These are phyloP conservation scores for Eucalyptus pumila DNA, from an alignment of 345 rosid species.

Conservation along the genomic window DNA sequence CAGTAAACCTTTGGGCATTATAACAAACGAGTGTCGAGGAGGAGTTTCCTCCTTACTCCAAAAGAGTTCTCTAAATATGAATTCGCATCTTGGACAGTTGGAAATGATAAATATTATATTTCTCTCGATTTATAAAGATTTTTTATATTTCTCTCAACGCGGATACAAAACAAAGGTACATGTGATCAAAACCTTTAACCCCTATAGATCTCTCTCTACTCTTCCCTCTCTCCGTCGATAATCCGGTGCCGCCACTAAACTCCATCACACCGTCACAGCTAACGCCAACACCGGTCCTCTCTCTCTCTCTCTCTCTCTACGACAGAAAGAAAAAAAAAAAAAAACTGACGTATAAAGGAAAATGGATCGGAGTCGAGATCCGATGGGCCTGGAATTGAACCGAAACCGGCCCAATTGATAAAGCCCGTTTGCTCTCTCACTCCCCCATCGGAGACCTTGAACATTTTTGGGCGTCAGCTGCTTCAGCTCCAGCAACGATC, in stretches of 20 bases:
- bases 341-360: neutral
- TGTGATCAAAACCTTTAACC: neutral
- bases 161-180: neutral
- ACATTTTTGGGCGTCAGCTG: neutral
- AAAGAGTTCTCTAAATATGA: neutral
- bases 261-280: neutral
- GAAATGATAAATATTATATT: neutral
- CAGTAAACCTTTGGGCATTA: too few species aligned
- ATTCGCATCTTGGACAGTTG: neutral
- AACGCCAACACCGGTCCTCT: neutral
- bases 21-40: accelerated
- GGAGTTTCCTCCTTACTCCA: neutral
- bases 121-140: neutral
- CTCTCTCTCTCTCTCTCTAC: neutral
- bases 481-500: neutral
- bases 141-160: too few species aligned
- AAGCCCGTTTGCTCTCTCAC: neutral
- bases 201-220: neutral
- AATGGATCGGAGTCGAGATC: neutral
- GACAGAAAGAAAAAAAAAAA: neutral
- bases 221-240: neutral
- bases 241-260: neutral
- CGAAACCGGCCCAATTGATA: neutral
- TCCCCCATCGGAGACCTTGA: neutral
- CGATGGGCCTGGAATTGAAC: neutral